Evolutionary conservation across 148 eudicot species (phyloP), one percentile per base, ranked within the genome.

Genomic region (Nepenthes gracilis): DNA sequence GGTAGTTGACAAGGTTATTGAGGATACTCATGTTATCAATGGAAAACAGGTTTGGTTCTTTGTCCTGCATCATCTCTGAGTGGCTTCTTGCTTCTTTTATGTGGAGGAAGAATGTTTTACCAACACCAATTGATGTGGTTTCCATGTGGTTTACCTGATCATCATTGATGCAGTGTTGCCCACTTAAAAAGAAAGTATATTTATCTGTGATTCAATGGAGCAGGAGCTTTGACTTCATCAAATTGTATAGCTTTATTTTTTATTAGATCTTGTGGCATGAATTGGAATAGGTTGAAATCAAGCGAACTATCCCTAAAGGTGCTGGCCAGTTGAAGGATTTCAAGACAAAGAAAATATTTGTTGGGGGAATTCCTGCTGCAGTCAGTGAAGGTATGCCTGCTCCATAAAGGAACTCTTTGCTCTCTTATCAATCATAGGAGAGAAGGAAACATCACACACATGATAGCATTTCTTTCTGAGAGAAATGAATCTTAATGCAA

Each of bases 221-320:
- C 8, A 1, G 45, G 45, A 4, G 4, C 8, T 40, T 40, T 40
- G 45, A 40, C 4, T 2, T 3, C 45, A 40, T 0, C 45, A 40
- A 40, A 23, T 40, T 4, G 4, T 40, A 40, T 4, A 40, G 45
- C 45, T 40, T 40, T 4, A 3, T 40, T 40, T 8, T 3, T 40
- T 4, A 40, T 40, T 8, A 40, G 8, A 4, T 49, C 15, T 2
- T 49, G 13, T 10, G 15, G 10, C 15, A 10, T 49, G 53, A 12
- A 49, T 36, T 49, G 52, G 49, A 52, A 1, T 61, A 86, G 95
- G 95, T 86, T 80, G 95, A 84, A 68, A 86, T 86, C 45, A 83
- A 86, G 67, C 77, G 95, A 73, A 83, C 95, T 55, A 87, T 87
- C 53, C 95, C 95, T 3, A 84, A 84, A 73, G 89, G 89, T 55